A percentile compares a stretch with the other conserved stretches of the same genome.
Conservation (phyloP, 2,329 filamentous ascomycete genomes). For the Aspergillus melleus region DNA sequence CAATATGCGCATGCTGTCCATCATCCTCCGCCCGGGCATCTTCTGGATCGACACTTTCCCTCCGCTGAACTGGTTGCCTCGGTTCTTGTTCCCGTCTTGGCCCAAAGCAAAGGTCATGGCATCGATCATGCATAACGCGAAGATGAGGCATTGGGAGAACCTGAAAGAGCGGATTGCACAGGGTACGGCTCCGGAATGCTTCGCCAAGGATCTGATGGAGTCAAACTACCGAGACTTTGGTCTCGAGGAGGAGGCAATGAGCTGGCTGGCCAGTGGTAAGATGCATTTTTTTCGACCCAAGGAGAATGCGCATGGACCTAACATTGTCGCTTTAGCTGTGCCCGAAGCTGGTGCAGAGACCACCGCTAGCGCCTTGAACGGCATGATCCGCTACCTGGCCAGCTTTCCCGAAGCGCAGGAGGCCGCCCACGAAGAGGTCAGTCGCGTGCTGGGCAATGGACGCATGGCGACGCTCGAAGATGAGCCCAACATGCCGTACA, state of each 20-base stretch:
- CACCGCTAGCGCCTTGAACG: constrained; percentile 3
- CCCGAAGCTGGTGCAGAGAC: constrained; percentile 7
- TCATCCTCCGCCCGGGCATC: not conserved
- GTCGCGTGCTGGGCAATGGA: not conserved
- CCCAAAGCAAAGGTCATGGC: not conserved
- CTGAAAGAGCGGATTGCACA: not conserved
- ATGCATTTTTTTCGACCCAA: not conserved
- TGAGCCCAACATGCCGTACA: constrained; percentile 4
- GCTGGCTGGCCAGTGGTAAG: not conserved
- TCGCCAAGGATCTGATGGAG: constrained; percentile 2
- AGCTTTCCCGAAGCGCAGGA: not conserved
- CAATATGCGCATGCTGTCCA: not conserved
- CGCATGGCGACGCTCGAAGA: not conserved
- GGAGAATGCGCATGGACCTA: not conserved
- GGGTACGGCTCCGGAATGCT: constrained; percentile 1
- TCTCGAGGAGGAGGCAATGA: not conserved
- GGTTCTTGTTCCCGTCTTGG: not conserved
- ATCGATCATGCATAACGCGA: not conserved
- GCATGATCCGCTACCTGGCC: constrained; percentile 1
- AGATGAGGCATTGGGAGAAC: constrained; percentile 2
- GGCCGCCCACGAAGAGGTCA: not conserved
- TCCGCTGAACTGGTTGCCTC: not conserved
- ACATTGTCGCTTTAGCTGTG: not conserved
- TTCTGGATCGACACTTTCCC: constrained; percentile 1
- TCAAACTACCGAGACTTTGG: not conserved